Percentiles rank a stretch among this genome's conserved stretches.
phyloP scores from a whole-genome alignment of 2,329 filamentous ascomycete species.

The Sporothrix brasiliensis region DNA sequence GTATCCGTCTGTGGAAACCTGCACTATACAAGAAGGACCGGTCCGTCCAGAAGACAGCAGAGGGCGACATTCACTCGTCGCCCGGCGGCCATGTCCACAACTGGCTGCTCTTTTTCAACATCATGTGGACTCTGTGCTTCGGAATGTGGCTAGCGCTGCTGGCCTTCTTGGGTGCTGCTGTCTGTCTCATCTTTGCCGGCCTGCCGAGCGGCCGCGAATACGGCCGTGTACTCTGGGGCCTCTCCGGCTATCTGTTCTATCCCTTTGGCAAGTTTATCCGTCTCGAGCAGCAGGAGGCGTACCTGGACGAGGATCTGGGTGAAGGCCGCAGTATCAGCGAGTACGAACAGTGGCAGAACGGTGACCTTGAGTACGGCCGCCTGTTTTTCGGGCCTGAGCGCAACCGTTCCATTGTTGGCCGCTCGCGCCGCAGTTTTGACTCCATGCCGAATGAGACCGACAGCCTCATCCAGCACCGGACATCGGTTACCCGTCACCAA shows the following conservation, averaged over 20 bases:
- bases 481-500: conserved; percentile 2
- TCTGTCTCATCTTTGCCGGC: conserved; percentile 79
- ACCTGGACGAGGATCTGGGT: conserved; percentile 89
- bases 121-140: conserved; percentile 87
- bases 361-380: conserved; percentile 91
- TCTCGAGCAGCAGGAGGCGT: conserved; percentile 89
- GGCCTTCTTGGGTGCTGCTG: conserved; percentile 70
- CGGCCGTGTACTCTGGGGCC: conserved; percentile 78
- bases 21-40: conserved; percentile 96
- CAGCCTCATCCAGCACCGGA: conserved; percentile 74
- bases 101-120: conserved; percentile 85
- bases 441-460: conserved; percentile 83
- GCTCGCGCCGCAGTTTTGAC: conserved; percentile 84
- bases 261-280: conserved; percentile 97
- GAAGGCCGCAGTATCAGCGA: conserved; percentile 97
- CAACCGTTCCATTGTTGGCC: conserved; percentile 78
- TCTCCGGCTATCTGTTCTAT: conserved; percentile 87
- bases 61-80: conserved; percentile 94
- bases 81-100: conserved; percentile 83
- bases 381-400: conserved; percentile 89
- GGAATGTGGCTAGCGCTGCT: conserved; percentile 93
- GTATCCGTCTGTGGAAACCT: conserved; percentile 98
- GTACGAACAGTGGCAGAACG: conserved; percentile 98
- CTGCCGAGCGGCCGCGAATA: conserved; percentile 82
- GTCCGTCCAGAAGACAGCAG: conserved; percentile 93